These are phyloP conservation scores for Trichosanthes cucumerina DNA, from an alignment of 306 rosid genomes.

Conservation along the genomic window DNA sequence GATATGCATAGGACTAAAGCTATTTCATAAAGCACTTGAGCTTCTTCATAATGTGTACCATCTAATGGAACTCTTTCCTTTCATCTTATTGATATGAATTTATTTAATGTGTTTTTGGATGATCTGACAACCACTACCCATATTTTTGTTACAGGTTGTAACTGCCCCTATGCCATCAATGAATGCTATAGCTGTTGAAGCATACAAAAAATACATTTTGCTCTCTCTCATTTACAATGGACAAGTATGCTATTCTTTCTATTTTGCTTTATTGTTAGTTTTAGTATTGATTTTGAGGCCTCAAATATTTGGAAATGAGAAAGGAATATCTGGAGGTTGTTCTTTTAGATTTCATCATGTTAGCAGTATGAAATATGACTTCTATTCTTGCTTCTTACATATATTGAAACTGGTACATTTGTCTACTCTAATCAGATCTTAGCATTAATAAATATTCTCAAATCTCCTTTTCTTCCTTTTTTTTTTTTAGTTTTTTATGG, in stretches of 20 bases:
- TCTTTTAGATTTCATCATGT: neutral
- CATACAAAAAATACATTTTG: slow-evolving; percentile 79
- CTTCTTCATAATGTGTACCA: slow-evolving; percentile 76
- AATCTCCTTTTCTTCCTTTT: neutral
- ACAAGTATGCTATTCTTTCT: slow-evolving; percentile 40
- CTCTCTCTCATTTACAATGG: slow-evolving; percentile 84
- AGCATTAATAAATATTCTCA: neutral
- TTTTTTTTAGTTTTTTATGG: neutral
- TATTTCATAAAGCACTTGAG: slow-evolving; percentile 72
- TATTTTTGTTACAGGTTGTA: slow-evolving; percentile 56
- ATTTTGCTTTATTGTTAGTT: neutral
- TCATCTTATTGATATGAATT: slow-evolving; percentile 6
- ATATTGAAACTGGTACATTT: neutral
- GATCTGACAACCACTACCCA: slow-evolving; percentile 8
- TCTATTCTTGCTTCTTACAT: neutral
- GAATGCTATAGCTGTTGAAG: slow-evolving; percentile 86
- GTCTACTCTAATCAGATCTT: neutral
- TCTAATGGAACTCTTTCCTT: slow-evolving; percentile 11
- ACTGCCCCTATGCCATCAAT: slow-evolving; percentile 74
- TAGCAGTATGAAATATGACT: neutral
- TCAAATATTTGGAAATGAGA: neutral
- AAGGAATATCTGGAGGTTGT: neutral
- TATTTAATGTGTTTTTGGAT: neutral
- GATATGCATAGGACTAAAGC: slow-evolving; percentile 87
- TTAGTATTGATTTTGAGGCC: neutral